These are phyloP conservation scores for Volvox carteri DNA, from an alignment of 163 green algal species.

Conservation along the genomic window DNA sequence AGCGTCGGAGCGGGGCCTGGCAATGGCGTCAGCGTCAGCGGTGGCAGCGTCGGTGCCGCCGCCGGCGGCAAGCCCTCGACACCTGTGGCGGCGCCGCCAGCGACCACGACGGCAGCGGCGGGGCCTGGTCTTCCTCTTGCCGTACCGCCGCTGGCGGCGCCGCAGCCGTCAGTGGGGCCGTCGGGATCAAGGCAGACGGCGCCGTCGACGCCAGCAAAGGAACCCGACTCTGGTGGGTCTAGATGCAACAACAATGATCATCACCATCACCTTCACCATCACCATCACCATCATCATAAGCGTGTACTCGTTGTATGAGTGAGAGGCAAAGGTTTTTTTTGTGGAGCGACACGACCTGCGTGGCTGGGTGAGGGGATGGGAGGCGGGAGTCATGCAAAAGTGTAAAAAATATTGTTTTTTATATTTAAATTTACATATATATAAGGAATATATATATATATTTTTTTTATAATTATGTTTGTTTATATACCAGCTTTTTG, in stretches of 20 bases:
- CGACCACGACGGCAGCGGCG: neutral
- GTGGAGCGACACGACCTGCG: no score
- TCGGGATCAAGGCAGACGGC: conserved; percentile 4
- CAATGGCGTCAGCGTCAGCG: neutral
- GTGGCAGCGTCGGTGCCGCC: neutral
- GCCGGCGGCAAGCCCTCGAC: conserved; percentile 20
- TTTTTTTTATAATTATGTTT: no score
- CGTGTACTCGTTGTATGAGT: no score
- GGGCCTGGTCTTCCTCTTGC: conserved; percentile 19
- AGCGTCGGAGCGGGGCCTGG: neutral
- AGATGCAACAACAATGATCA: neutral
- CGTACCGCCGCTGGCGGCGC: conserved; percentile 41
- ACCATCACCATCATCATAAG: no score
- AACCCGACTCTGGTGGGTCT: conserved; percentile 41
- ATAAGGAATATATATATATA: no score
- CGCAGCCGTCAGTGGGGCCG: neutral
- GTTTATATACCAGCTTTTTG: no score
- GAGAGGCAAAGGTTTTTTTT: no score
- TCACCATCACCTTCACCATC: neutral
- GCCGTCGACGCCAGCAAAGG: conserved; percentile 32
- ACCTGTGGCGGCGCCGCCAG: neutral
- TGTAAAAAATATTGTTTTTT: no score
- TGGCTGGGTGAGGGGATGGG: no score
- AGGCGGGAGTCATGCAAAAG: no score
- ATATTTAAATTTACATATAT: no score